Percentiles rank a stretch among this genome's conserved stretches.
These are phyloP conservation scores for Vigna nakashimae DNA, from an alignment of 306 rosid species.

Conservation along the genomic window DNA sequence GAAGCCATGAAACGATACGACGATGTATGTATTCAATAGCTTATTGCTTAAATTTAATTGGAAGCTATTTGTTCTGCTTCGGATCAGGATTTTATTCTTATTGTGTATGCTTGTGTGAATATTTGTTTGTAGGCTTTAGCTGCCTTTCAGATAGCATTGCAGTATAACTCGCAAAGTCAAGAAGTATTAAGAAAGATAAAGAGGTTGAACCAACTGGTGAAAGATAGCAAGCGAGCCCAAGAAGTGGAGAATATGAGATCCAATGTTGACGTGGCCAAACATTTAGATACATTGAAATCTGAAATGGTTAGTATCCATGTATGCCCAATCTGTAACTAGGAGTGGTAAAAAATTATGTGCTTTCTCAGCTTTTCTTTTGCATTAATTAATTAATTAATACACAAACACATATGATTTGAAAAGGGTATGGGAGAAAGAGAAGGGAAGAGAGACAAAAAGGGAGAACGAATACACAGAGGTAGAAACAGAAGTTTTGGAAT, in stretches of 20 bases:
- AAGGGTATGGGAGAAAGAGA: slow-evolving; percentile 6
- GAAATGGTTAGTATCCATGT: slow-evolving; percentile 75
- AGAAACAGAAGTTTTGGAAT: not conserved
- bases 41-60: slow-evolving; percentile 34
- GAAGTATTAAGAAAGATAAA: slow-evolving; percentile 93
- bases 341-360: slow-evolving; percentile 10
- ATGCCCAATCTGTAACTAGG: not conserved
- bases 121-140: slow-evolving; percentile 70
- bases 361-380: slow-evolving; percentile 30
- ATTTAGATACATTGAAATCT: slow-evolving; percentile 74
- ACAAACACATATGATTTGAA: not conserved
- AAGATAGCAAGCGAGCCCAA: slow-evolving; percentile 76
- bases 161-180: slow-evolving; percentile 82
- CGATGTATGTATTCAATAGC: slow-evolving; percentile 58
- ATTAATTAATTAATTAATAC: not conserved
- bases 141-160: slow-evolving; percentile 80
- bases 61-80: slow-evolving; percentile 3
- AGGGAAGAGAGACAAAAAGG: slow-evolving; percentile 1
- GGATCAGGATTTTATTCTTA: slow-evolving; percentile 41
- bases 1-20: slow-evolving; percentile 95
- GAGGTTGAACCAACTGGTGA: slow-evolving; percentile 70
- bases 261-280: slow-evolving; percentile 82
- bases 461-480: not conserved
- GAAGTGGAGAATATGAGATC: slow-evolving; percentile 89
- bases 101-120: slow-evolving; percentile 40